Evolutionary conservation across 352 stramenopile species (phyloP), one percentile per base, ranked within the genome.

Genomic region (Pythium myriotylum): DNA sequence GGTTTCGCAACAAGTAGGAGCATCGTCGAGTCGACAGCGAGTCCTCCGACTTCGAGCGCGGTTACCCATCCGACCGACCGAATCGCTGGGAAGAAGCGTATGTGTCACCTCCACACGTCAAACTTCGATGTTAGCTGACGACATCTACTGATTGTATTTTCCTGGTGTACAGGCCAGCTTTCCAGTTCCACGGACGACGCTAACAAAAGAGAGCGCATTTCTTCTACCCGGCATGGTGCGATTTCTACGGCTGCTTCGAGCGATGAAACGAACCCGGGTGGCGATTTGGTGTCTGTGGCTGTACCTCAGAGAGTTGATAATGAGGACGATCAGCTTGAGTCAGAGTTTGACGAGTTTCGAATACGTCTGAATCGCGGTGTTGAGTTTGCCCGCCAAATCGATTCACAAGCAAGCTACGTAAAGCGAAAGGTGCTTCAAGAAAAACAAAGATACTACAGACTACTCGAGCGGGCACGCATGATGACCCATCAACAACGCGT

Each of bases 401-500:
- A 79, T 35, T 65, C 72, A 1, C 62, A 86, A 46, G 67, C 76
- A 0, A 68, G 63, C 2, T 70, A 60, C 19, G 72, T 77, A 4
- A 72, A 70, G 12, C 63, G 47, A 8, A 67, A 67, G 23, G 54
- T 86, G 67, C 33, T 55, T 8, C 40, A 74, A 23, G 77, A 89
- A 39, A 79, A 79, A 41, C 54, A 74, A n/a, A 81, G 74, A 24
- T 89, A 81, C 55, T 27, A 82, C 14, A 48, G 62, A 1, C 59
- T 88, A 65, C 46, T 73, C n/a, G 65, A 73, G 3, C 50, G 68
- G 20, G 70, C 68, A 2, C 66, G 85, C 5, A 62, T 64, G n/a
- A 67, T 86, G 46, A 46, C 65, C 43, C 84, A 91, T n/a, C 72
- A 84, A 37, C 81, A 89, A 40, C 81, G 79, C 19, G 72, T 91